These are phyloP conservation scores for Ceratocystis albifundus DNA, from an alignment of 2,329 filamentous ascomycete species.

Conservation along the genomic window DNA sequence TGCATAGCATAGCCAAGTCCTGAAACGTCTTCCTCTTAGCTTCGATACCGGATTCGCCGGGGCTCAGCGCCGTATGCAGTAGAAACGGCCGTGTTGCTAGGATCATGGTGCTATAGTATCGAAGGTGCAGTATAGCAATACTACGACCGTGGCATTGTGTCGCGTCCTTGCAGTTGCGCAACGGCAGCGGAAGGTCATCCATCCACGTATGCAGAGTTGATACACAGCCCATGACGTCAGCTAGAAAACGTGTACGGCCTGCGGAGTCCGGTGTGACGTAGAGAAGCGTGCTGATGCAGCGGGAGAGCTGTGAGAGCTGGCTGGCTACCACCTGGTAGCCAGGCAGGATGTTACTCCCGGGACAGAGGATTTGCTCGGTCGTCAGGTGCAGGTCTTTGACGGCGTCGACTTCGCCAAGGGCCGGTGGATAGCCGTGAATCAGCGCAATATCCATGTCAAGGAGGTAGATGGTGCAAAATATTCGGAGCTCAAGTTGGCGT, in stretches of 20 bases:
- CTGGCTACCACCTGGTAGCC: slow-evolving; percentile 26
- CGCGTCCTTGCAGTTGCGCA: slow-evolving; percentile 25
- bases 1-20: slow-evolving; percentile 25
- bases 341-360: slow-evolving; percentile 27
- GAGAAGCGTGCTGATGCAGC: slow-evolving; percentile 23
- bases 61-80: slow-evolving; percentile 25
- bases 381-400: slow-evolving; percentile 12
- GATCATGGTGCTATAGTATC: slow-evolving; percentile 21
- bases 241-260: slow-evolving; percentile 21
- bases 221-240: slow-evolving; percentile 24
- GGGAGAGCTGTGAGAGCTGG: slow-evolving; percentile 26
- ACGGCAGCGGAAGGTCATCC: slow-evolving; percentile 25
- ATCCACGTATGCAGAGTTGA: slow-evolving; percentile 25
- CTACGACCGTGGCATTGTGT: slow-evolving; percentile 26
- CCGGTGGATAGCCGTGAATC: slow-evolving; percentile 27
- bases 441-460: slow-evolving; percentile 27
- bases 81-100: slow-evolving; percentile 25
- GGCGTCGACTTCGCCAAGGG: slow-evolving; percentile 25
- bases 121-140: slow-evolving; percentile 26
- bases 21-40: slow-evolving; percentile 26
- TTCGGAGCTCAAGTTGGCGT: slow-evolving; percentile 26
- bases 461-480: slow-evolving; percentile 27
- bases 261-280: slow-evolving; percentile 3
- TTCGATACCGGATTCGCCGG: slow-evolving; percentile 17
- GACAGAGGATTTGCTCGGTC: slow-evolving; percentile 26